A percentile compares a stretch with the other conserved stretches of the same genome.
phyloP scores from a whole-genome alignment of 2,329 filamentous ascomycete species.

The Annulohypoxylon truncatum region DNA sequence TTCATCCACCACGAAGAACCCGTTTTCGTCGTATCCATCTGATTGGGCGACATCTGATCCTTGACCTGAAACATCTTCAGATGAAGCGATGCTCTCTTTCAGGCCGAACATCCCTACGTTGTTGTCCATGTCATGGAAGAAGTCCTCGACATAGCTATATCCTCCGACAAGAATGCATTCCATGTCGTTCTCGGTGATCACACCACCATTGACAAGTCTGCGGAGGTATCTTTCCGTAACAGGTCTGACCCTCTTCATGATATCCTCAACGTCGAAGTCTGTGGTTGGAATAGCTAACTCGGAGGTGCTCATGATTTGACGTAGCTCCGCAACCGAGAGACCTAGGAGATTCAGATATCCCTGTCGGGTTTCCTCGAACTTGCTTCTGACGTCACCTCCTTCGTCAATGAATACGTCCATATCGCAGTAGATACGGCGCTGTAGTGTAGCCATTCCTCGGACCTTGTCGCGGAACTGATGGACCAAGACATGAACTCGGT shows the following conservation, averaged over 20 bases:
- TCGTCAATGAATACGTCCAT: neutral
- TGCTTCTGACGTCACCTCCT: neutral
- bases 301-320: conserved; percentile 5
- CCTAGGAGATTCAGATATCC: conserved; percentile 14
- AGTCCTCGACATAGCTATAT: conserved; percentile 24
- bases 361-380: conserved; percentile 1
- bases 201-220: neutral
- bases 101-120: neutral
- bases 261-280: conserved; percentile 7
- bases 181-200: conserved; percentile 13
- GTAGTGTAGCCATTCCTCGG: neutral
- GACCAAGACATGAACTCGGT: neutral
- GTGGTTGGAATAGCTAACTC: neutral
- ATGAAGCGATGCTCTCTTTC: no score
- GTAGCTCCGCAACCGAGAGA: conserved; percentile 17
- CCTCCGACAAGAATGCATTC: conserved; percentile 18
- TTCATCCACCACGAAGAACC: neutral
- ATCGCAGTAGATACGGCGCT: conserved; percentile 10
- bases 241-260: conserved; percentile 21
- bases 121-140: conserved; percentile 6
- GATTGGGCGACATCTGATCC: neutral
- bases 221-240: neutral
- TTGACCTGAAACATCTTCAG: neutral
- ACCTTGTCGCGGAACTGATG: conserved; percentile 6
- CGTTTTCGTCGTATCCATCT: conserved; percentile 23